Percentiles rank a stretch among this genome's conserved stretches.
phyloP scores from a whole-genome alignment of 768 basidiomycete genomes.

The Lanmaoa rubissima region DNA sequence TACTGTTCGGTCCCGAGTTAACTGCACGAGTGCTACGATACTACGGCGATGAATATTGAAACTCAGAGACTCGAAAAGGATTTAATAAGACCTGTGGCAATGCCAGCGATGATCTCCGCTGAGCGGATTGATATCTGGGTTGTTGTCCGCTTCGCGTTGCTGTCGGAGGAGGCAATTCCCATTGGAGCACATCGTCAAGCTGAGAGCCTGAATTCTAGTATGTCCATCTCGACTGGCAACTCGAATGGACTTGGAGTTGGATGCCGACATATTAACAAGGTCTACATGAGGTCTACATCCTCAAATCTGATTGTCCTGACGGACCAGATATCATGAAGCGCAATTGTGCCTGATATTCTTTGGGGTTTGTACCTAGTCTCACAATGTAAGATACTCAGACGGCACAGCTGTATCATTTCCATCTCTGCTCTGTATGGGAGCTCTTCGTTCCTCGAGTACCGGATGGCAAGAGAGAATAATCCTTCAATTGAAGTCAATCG shows the following conservation, averaged over 20 bases:
- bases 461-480: background rate
- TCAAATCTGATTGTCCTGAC: background rate
- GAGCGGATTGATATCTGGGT: constrained; percentile 17
- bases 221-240: too few relatives aligned
- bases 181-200: background rate
- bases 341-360: background rate
- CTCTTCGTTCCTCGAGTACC: background rate
- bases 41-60: background rate
- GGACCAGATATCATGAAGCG: background rate
- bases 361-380: background rate
- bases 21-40: background rate
- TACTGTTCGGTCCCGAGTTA: constrained; percentile 6
- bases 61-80: constrained; percentile 6
- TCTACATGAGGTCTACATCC: background rate
- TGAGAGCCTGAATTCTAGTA: background rate
- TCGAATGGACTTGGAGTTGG: background rate
- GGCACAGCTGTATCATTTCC: background rate
- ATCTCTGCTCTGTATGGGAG: background rate
- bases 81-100: background rate
- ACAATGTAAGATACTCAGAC: background rate
- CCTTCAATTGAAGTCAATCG: constrained; percentile 10
- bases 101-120: constrained; percentile 3
- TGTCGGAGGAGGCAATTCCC: background rate
- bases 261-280: background rate
- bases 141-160: background rate